Base-by-base conservation (phyloP, 23 red algal species). In the Porphyridium purpureum region DNA sequence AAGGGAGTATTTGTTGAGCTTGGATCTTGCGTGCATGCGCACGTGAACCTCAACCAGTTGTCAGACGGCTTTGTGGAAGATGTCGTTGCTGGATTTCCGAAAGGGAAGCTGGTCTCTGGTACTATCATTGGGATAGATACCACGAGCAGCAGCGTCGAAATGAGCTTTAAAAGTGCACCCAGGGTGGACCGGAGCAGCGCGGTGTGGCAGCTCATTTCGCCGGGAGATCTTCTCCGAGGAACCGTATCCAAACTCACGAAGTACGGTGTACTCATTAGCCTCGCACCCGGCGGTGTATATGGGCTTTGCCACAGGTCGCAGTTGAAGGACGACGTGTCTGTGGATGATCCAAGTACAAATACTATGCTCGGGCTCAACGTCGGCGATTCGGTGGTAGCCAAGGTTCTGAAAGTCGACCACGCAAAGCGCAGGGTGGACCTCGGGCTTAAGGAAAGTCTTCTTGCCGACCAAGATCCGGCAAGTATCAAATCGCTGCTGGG, bases 91-190 rank as follows among this genome's bases (percentile, higher is more conserved):
- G n/a, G n/a, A n/a, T n/a, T n/a, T n/a, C n/a, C n/a, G n/a, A n/a
- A n/a, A n/a, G n/a, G n/a, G n/a, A n/a, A n/a, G n/a, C n/a, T 44
- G 11, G 38, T 44, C 17, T 44, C 38, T 44, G 38, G 38, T 44
- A 17, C 17, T 44, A 44, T 44, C 38, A 44, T 11, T 11, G 11
- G 11, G 38, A 44, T 44, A n/a, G n/a, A n/a, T 44, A 44, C 38
- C 11, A 17, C 11, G 11, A 11, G 11, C 17, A 17, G 38, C 17
- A 17, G 11, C 38, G 11, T 44, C 38, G 17, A 11, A 11, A 11
- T 11, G 11, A 44, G 17, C 11, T 44, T 44, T 44, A 44, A 44
- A 17, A 44, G 17, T 11, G 38, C 17, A 17, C 11, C 17, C 38
- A n/a, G n/a, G n/a, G n/a, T n/a, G n/a, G n/a, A n/a, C n/a, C n/a